Evolutionary conservation across 345 rosid species (phyloP).

Genomic region (Leavenworthia alabamica): DNA sequence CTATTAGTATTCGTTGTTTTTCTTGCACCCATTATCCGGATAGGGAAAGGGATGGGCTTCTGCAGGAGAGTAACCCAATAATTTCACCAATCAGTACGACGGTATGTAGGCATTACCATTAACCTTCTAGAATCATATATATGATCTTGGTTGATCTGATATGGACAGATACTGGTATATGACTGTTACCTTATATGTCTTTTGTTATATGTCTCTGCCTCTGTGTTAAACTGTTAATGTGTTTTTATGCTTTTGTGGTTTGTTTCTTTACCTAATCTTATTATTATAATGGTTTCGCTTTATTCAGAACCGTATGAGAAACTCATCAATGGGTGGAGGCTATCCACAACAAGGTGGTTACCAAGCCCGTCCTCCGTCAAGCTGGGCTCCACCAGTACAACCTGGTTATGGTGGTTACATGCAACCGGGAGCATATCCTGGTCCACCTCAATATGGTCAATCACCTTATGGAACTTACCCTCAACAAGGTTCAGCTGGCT

Average conservation of each 20-base stretch:
- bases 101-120: constrained; percentile 87
- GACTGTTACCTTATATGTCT: constrained; percentile 30
- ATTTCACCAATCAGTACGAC: constrained; percentile 79
- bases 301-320: constrained; percentile 89
- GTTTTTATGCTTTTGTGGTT: constrained; percentile 6
- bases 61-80: constrained; percentile 96
- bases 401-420: constrained; percentile 79
- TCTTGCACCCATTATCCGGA: constrained; percentile 70
- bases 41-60: constrained; percentile 99
- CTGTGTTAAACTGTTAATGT: no score
- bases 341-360: constrained; percentile 89
- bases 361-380: constrained; percentile 75
- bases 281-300: constrained; percentile 24
- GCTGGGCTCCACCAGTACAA: constrained; percentile 92
- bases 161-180: constrained; percentile 34
- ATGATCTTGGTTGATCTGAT: constrained; percentile 47
- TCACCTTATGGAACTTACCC: constrained; percentile 69
- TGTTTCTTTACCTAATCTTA: constrained; percentile 28
- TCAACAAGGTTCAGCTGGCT: constrained; percentile 66
- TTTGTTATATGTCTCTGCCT: constrained; percentile 21
- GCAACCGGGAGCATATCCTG: constrained; percentile 90
- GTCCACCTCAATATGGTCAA: constrained; percentile 70
- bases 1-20: constrained; percentile 47
- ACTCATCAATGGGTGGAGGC: constrained; percentile 72
- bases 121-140: constrained; percentile 52